These are phyloP conservation scores for Aeschynomene evenia DNA, from an alignment of 306 rosid species.

Conservation along the genomic window DNA sequence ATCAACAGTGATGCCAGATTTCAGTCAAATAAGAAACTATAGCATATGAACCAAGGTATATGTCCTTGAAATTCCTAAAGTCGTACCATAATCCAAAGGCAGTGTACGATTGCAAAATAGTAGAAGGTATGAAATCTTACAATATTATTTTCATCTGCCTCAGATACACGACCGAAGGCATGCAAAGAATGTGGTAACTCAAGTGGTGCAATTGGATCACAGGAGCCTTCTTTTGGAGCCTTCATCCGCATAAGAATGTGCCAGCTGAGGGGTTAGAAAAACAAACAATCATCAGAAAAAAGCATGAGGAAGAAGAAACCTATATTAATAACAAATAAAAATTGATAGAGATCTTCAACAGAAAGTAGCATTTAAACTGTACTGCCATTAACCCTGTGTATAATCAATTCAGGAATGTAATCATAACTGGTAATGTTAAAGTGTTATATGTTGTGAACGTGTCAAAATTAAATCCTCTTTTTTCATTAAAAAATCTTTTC, in stretches of 20 bases:
- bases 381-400: not conserved
- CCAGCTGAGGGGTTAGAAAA: constrained; percentile 62
- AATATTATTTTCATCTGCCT: constrained; percentile 60
- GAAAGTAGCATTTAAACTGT: not conserved
- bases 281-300: constrained; percentile 37
- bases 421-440: not conserved
- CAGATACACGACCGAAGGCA: constrained; percentile 77
- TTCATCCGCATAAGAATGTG: constrained; percentile 93
- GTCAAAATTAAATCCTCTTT: too few species aligned
- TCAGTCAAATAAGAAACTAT: constrained; percentile 24
- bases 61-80: constrained; percentile 10
- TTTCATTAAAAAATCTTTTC: too few species aligned
- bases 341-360: constrained; percentile 14
- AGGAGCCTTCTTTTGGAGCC: constrained; percentile 66
- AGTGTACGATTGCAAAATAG: constrained; percentile 12
- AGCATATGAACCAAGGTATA: not conserved
- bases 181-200: constrained; percentile 94
- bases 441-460: too few species aligned
- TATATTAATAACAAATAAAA: not conserved
- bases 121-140: constrained; percentile 39
- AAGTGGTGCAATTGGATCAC: constrained; percentile 90
- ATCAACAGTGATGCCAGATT: not conserved
- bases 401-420: constrained; percentile 16
- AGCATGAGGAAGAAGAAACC: not conserved
- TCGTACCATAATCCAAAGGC: constrained; percentile 19